Evolutionary conservation across 2,329 filamentous ascomycete species (phyloP).

Genomic region (Calonectria hongkongensis): DNA sequence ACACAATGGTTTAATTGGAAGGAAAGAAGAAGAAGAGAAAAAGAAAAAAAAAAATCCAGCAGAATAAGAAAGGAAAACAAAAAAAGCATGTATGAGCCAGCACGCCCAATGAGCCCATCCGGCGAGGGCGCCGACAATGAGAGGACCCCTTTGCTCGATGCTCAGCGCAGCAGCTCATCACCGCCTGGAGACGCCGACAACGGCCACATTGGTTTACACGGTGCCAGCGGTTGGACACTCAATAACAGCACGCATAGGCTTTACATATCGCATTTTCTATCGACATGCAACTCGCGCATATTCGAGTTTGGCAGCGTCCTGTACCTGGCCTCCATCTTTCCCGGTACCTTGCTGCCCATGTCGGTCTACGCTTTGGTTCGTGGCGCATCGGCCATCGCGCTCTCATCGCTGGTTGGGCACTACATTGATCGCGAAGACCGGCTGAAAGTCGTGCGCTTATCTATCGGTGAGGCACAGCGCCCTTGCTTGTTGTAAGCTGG

Average conservation of each 20-base stretch:
- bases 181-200: neutral
- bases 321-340: constrained; percentile 74
- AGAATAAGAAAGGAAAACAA: neutral
- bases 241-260: constrained; percentile 59
- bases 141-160: constrained; percentile 18
- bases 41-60: neutral
- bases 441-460: constrained; percentile 69
- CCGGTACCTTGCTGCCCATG: constrained; percentile 77
- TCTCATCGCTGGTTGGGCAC: constrained; percentile 75
- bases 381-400: constrained; percentile 72
- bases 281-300: constrained; percentile 78
- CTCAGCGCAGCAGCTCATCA: neutral
- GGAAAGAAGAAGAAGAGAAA: neutral
- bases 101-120: constrained; percentile 30
- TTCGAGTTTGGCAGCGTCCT: constrained; percentile 79
- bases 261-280: constrained; percentile 77
- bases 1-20: neutral
- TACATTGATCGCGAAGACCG: constrained; percentile 75
- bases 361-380: constrained; percentile 82
- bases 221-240: constrained; percentile 39
- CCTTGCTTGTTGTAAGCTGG: neutral
- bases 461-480: constrained; percentile 61
- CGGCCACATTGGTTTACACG: neutral
- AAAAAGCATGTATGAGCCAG: constrained; percentile 32
- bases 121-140: constrained; percentile 18